Evolutionary conservation across 169 alveolate genomes (phyloP), one percentile per base, ranked within the genome.

Genomic region (Pseudocohnilembus persalinus): DNA sequence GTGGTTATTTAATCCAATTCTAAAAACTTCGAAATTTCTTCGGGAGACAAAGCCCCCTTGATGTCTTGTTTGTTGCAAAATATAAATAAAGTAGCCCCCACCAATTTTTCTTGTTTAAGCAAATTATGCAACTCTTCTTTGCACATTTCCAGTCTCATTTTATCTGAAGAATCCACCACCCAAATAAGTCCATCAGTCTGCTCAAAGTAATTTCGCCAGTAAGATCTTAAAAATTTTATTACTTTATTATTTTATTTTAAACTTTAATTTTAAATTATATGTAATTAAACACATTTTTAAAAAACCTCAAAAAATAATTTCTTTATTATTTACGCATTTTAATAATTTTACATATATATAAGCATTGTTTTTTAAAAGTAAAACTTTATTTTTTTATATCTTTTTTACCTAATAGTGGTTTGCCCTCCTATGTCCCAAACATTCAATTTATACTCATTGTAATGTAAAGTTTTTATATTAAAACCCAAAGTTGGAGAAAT

Each of bases 361-460:
- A n/a, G n/a, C n/a, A n/a, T n/a, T n/a, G n/a, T n/a, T n/a, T n/a
- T n/a, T n/a, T n/a, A n/a, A n/a, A n/a, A n/a, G n/a, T n/a, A n/a
- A n/a, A n/a, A n/a, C n/a, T n/a, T n/a, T n/a, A n/a, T n/a, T n/a
- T n/a, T n/a, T n/a, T n/a, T n/a, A n/a, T n/a, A n/a, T n/a, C n/a
- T n/a, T n/a, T n/a, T n/a, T n/a, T 49, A 49, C 65, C 84, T 80
- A 77, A 99, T 98, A 29, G 99, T 95, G 77, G 98, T 96, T 93
- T 99, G 99, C 29, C 99, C 99, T n/a, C 99, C 99, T 28, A 99
- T 98, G 91, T 99, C 99, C 99, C 99, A 99, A 77, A 97, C 91
- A 93, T 98, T 98, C 30, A 98, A 89, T 75, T 95, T 93, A 76
- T 94, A 96, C 30, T 95, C 96, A 79, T 97, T 87, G 84, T 95